Conservation (phyloP, 768 basidiomycete species). For the Leccinum disarticulatum region DNA sequence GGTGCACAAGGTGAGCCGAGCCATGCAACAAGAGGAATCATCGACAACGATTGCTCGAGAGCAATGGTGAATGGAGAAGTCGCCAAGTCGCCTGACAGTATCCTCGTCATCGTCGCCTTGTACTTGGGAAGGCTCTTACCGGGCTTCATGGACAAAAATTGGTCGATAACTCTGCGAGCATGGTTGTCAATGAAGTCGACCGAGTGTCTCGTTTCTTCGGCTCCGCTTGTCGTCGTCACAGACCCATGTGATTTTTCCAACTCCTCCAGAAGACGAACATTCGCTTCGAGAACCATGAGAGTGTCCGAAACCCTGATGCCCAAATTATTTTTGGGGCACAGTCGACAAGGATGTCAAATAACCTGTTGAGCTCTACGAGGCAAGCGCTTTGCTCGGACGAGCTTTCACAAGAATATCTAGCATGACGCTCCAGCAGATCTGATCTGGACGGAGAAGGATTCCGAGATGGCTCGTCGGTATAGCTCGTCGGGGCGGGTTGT, state of each 20-base stretch:
- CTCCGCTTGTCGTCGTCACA: not conserved
- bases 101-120: conserved; percentile 10
- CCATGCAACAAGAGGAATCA: conserved; percentile 33
- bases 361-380: conserved; percentile 53
- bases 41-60: conserved; percentile 9
- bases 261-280: conserved; percentile 35
- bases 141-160: conserved; percentile 13
- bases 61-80: not conserved
- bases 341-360: conserved; percentile 44
- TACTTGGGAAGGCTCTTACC: conserved; percentile 18
- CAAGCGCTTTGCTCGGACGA: conserved; percentile 34
- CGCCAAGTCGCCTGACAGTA: conserved; percentile 21
- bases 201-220: conserved; percentile 12
- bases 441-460: conserved; percentile 51
- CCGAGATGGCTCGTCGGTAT: conserved; percentile 44
- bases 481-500: conserved; percentile 35
- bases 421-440: conserved; percentile 56
- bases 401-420: conserved; percentile 51
- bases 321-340: conserved; percentile 37
- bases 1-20: conserved; percentile 35
- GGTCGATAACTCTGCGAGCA: conserved; percentile 1
- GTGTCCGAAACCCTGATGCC: conserved; percentile 39
- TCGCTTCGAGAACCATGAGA: conserved; percentile 44
- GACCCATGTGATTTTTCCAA: conserved; percentile 4
- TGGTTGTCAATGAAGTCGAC: conserved; percentile 32